phyloP scores from a whole-genome alignment of 73 alveolate species.

The Tetrahymena elliotti region DNA sequence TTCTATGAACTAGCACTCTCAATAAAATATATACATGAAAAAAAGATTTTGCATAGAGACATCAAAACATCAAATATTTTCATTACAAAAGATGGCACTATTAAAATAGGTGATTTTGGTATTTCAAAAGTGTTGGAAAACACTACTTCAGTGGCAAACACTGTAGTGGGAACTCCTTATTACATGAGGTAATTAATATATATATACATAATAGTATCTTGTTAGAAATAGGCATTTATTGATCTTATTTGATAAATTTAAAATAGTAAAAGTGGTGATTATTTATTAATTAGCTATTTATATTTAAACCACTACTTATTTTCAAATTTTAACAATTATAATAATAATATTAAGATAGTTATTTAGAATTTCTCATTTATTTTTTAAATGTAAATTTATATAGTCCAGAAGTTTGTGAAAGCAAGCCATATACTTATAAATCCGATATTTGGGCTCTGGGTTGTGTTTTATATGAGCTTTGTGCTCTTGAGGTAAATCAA shows the following conservation, averaged over 20 bases:
- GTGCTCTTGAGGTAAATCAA: constrained; percentile 15
- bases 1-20: constrained; percentile 65
- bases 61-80: constrained; percentile 87
- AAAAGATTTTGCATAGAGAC: constrained; percentile 93
- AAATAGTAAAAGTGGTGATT: no score
- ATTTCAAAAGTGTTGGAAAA: constrained; percentile 84
- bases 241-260: no score
- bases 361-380: not conserved
- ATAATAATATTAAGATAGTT: not conserved
- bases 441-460: constrained; percentile 80
- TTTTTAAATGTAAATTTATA: not conserved
- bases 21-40: constrained; percentile 78
- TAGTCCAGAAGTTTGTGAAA: constrained; percentile 72
- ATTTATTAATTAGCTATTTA: no score
- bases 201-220: not conserved
- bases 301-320: no score
- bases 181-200: constrained; percentile 51
- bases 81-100: constrained; percentile 87
- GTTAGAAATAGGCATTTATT: no score
- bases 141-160: constrained; percentile 76
- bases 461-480: constrained; percentile 27
- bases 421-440: constrained; percentile 69
- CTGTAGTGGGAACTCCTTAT: constrained; percentile 96
- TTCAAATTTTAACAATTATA: no score
- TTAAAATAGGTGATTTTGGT: constrained; percentile 95